Conservation (phyloP, 2,329 filamentous ascomycete genomes). For the Aspergillus quadrilineatus region DNA sequence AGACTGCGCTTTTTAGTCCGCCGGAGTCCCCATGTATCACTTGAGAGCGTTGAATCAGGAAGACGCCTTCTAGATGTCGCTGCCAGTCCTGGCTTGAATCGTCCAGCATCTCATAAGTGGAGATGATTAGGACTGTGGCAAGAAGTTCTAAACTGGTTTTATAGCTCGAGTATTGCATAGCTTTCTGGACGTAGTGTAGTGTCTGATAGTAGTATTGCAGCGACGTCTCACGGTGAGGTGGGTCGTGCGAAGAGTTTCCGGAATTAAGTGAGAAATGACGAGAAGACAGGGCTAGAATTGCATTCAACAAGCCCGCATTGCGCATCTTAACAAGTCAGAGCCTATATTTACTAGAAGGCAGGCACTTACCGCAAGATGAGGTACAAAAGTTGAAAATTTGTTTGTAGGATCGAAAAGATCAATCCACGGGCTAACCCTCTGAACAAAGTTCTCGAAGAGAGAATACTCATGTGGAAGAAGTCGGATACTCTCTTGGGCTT, state of each 20-base stretch:
- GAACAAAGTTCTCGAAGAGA: slow-evolving; percentile 8
- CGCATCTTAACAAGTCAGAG: slow-evolving; percentile 33
- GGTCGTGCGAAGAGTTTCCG: neutral
- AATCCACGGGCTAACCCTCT: slow-evolving; percentile 22
- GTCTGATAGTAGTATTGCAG: slow-evolving; percentile 62
- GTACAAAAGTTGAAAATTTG: slow-evolving; percentile 40
- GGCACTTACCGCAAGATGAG: slow-evolving; percentile 34
- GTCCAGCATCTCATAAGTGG: slow-evolving; percentile 67
- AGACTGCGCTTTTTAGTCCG: slow-evolving; percentile 58
- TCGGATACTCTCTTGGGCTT: slow-evolving; percentile 1
- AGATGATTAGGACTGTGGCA: slow-evolving; percentile 60
- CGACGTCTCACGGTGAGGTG: neutral
- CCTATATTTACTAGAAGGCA: no score
- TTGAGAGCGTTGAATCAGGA: slow-evolving; percentile 64
- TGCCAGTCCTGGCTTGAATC: slow-evolving; percentile 59
- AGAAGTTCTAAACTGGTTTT: slow-evolving; percentile 59
- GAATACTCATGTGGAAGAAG: slow-evolving; percentile 5
- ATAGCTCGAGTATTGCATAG: slow-evolving; percentile 59
- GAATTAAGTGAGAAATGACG: slow-evolving; percentile 48
- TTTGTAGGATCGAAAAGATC: slow-evolving; percentile 47
- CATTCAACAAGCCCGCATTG: slow-evolving; percentile 59
- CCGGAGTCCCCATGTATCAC: slow-evolving; percentile 60
- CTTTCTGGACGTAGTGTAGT: slow-evolving; percentile 60
- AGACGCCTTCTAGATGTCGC: slow-evolving; percentile 62
- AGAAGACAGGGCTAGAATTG: slow-evolving; percentile 57